Base-by-base conservation (phyloP, 495 filamentous ascomycete genomes). In the Aspergillus affinis region DNA sequence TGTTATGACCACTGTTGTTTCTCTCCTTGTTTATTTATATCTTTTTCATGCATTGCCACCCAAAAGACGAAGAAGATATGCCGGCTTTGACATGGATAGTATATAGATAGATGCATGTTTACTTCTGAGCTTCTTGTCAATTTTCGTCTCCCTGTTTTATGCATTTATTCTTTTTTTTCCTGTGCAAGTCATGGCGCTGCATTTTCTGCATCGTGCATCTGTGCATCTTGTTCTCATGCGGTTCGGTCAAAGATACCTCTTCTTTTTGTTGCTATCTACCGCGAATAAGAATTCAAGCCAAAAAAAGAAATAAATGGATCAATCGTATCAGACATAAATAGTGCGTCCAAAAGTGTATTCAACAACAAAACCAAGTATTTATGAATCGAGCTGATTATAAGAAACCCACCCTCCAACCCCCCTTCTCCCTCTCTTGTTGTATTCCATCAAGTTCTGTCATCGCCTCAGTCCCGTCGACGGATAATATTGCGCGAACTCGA, bases 401-500 rank as follows among this genome's bases (percentile, higher is more conserved):
- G 23, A 26, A 26, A 26, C 23, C 23, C 23, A 26, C 23, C 23
- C n/a, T n/a, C n/a, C n/a, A n/a, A n/a, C n/a, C n/a, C n/a, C 23
- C 23, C 23, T 26, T 26, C 4, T 26, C 23, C 23, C 23, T n/a
- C n/a, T n/a, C n/a, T n/a, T n/a, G n/a, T n/a, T 26, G 23, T 26
- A 4, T 2, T 26, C 23, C 23, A 26, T 26, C 23, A 26, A n/a
- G n/a, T n/a, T n/a, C 23, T 2, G 23, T 26, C 23, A 2, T 4
- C 2, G 23, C 4, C n/a, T 36, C 18, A 7, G 20, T 54, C 26
- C 23, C 46, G 47, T 44, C 9, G 29, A 18, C 32, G 47, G 32
- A 45, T 32, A 12, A 13, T 51, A 58, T 58, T 53, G 18, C 62
- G 50, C 13, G 48, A 32, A 54, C 65, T 63, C n/a, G 74, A 62